These are phyloP conservation scores for Phytophthora rubi DNA, from an alignment of 352 stramenopile species.

Conservation along the genomic window DNA sequence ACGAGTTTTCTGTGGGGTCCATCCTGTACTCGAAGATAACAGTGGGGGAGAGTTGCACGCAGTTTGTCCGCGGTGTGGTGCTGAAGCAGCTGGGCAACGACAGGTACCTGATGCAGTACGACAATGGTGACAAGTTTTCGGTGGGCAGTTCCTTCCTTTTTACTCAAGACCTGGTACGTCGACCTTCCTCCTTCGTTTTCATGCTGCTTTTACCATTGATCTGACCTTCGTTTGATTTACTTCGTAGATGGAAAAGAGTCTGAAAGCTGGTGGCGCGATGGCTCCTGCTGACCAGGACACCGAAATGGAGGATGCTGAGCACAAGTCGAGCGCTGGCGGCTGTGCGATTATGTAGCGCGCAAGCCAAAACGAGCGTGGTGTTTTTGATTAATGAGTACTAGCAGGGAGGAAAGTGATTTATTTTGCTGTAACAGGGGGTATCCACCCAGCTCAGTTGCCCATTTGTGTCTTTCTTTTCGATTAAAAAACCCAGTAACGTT, in stretches of 20 bases:
- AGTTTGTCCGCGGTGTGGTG: slow-evolving; percentile 56
- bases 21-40: slow-evolving; percentile 56
- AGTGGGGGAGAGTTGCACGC: slow-evolving; percentile 39
- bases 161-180: slow-evolving; percentile 55
- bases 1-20: slow-evolving; percentile 46
- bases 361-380: not conserved
- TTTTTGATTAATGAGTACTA: slow-evolving; percentile 27
- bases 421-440: slow-evolving; percentile 10
- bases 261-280: slow-evolving; percentile 18
- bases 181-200: not conserved
- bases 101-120: slow-evolving; percentile 58
- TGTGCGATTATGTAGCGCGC: slow-evolving; percentile 40
- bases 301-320: slow-evolving; percentile 31
- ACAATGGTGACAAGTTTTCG: slow-evolving; percentile 64
- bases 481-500: not conserved
- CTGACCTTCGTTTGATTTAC: slow-evolving; percentile 20
- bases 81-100: slow-evolving; percentile 47
- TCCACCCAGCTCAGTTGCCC: not conserved
- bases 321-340: slow-evolving; percentile 12
- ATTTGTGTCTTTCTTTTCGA: not conserved
- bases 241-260: slow-evolving; percentile 48
- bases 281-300: slow-evolving; percentile 21
- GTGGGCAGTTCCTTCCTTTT: slow-evolving; percentile 50
- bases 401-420: slow-evolving; percentile 11
- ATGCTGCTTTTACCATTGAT: not conserved